Evolutionary conservation across 768 basidiomycete genomes (phyloP), one percentile per base, ranked within the genome.

Genomic region (Cubamyces sp.): DNA sequence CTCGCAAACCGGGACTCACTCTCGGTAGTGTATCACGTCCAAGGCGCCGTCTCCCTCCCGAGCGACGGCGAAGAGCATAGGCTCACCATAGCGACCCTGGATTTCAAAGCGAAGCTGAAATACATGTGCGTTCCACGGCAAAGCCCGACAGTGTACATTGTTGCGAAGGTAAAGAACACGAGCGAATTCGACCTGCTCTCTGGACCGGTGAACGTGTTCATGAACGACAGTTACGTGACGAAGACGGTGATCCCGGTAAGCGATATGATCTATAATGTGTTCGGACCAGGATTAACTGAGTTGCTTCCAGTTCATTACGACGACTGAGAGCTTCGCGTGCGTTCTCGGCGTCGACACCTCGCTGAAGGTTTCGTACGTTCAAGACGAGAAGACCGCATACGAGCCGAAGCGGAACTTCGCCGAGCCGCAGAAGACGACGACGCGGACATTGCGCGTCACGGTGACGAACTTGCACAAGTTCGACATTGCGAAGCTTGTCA

Each of bases 211-310:
- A 79, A 72, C 60, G 81, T 87, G 25, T 83, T 86, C 66, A 67
- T 86, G 58, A 81, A 87, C 65, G 83, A 84, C 60, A 77, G 77
- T 49, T 84, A 80, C 66, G 83, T 86, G 5, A 81, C 84, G 18
- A 81, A 78, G 69, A 83, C 84, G 0, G 71, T 70, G 1, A 81
- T 86, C 54, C 66, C 65, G 16, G 81, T 82, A 66, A 42, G 77
- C n/a, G n/a, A n/a, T 70, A 8, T 37, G 16, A 46, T 9, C 9
- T 30, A n/a, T n/a, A n/a, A n/a, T n/a, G n/a, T n/a, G n/a, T n/a
- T n/a, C n/a, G n/a, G 23, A 9, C 1, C 23, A 3, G 7, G 80
- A 25, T n/a, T 15, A 30, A 34, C 25, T 21, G 12, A 26, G 19
- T 25, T 23, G 37, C 7, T 7, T 16, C 6, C 28, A 68, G 62